Base-by-base conservation (phyloP, 2,329 filamentous ascomycete genomes). In the Corinectria fuckeliana region DNA sequence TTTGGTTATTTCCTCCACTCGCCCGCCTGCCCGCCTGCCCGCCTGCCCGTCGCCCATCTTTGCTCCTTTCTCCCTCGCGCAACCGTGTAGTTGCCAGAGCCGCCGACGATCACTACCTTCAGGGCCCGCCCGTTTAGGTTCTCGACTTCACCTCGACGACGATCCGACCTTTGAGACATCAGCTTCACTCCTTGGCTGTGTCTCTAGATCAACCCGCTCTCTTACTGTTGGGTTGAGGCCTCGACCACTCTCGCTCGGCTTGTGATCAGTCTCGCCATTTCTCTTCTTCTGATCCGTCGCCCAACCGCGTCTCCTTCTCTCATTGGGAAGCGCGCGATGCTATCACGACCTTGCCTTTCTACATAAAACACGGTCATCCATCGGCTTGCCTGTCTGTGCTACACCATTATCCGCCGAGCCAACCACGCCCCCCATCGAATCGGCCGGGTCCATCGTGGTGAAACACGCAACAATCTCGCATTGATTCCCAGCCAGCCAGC, bases 21-120 rank as follows among this genome's bases (percentile, higher is more conserved):
- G 26, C 20, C 36, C 50, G 51, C 52, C 41, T 39, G 23, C 55
- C 25, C 41, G 34, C 39, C 28, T n/a, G 26, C 20, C 36, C 50
- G 51, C 52, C 41, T 39, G 23, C 55, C 25, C 41, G 34, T 42
- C 28, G 58, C 52, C 48, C 62, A 62, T 61, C 60, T 63, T 61
- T 61, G 57, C 56, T 61, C 59, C 61, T 55, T 68, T 64, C 65
- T 52, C 45, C 26, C 57, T 52, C 55, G 25, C 56, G 61, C 49
- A 60, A 54, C 63, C 58, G 56, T 65, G n/a, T n/a, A n/a, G n/a
- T 61, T 56, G 41, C 64, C 32, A 64, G 64, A 67, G 58, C 63
- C 61, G 61, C 58, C 53, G 67, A 56, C 68, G 63, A 69, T 70
- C 68, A 61, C 62, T 69, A 49, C 60, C 60, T 66, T 55, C 64